Evolutionary conservation across 1,284 basidiomycete genomes (phyloP), one percentile per base, ranked within the genome.

Genomic region (Cryptococcus maquisensis): DNA sequence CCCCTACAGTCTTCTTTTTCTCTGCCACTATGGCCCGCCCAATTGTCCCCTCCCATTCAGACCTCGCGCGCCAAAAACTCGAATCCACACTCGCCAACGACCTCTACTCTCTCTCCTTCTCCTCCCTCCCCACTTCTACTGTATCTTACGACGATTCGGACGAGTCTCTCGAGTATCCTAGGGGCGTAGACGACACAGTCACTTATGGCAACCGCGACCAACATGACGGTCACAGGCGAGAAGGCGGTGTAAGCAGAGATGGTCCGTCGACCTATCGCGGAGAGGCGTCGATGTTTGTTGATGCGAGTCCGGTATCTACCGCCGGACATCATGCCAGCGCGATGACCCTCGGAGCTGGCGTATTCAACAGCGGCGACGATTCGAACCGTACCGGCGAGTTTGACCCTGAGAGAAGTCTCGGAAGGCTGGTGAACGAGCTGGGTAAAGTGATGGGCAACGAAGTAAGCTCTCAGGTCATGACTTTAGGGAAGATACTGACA

Each of bases 261-360:
- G 28, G 28, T 32, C 28, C 10, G 6, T 32, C 28, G 28, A 32
- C 28, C 2, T 32, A 32, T 32, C 28, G 28, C 28, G 13, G 42
- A 51, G 51, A 36, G 60, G 38, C 47, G 46, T 23, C 28, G 10
- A 38, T 59, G 49, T 54, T 48, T 24, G 49, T 66, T 15, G 68
- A 60, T 8, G 56, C 59, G 4, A 72, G 69, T 42, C 74, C 88
- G 0, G 76, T 87, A 56, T 90, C 87, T 0, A 92, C 90, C 0
- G 83, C 83, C 9, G 87, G 84, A 1, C 90, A 94, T 71, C 90
- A 94, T 73, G 88, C 88, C 32, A 89, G 86, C 60, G 87, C 83
- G 0, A 79, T 92, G 46, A 93, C 90, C 0, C 79, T 94, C 18
- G 87, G 82, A 51, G 88, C 88, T 3, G 90, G 90, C 0, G 80